A percentile compares a stretch with the other conserved stretches of the same genome.
These are phyloP conservation scores for Celoporthe dispersa DNA, from an alignment of 2,329 filamentous ascomycete species.

Conservation along the genomic window DNA sequence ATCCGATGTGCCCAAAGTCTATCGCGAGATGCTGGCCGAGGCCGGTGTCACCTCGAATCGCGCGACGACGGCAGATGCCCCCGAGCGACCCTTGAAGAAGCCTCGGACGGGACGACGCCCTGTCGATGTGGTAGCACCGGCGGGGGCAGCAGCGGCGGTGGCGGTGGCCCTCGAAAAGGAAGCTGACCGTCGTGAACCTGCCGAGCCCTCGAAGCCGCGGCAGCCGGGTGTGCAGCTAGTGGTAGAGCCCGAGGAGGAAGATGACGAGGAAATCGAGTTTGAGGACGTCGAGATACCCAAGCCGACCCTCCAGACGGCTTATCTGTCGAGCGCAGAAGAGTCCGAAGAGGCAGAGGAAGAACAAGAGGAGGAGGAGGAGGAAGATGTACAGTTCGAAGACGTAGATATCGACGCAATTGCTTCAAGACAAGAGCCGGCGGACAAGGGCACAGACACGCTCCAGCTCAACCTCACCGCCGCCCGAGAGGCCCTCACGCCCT, in stretches of 20 bases:
- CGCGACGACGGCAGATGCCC: constrained; percentile 33
- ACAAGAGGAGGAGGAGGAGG: constrained; percentile 47
- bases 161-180: neutral
- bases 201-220: neutral
- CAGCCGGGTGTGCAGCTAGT: neutral
- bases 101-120: constrained; percentile 42
- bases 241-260: constrained; percentile 36
- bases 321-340: constrained; percentile 52
- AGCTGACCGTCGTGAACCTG: neutral
- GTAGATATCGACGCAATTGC: constrained; percentile 46
- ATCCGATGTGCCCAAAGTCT: constrained; percentile 44
- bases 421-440: constrained; percentile 28
- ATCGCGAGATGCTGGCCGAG: constrained; percentile 54
- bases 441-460: constrained; percentile 41
- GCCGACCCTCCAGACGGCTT: constrained; percentile 56
- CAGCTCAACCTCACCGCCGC: constrained; percentile 59
- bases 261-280: constrained; percentile 50
- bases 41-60: constrained; percentile 45
- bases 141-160: neutral
- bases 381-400: constrained; percentile 53
- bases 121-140: constrained; percentile 9
- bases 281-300: constrained; percentile 54
- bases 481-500: constrained; percentile 40
- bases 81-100: constrained; percentile 49
- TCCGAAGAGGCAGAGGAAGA: constrained; percentile 47